A percentile compares a stretch with the other conserved stretches of the same genome.
These are phyloP conservation scores for Jaenimonas drosophilae DNA, from an alignment of 208 protist species.

Conservation along the genomic window DNA sequence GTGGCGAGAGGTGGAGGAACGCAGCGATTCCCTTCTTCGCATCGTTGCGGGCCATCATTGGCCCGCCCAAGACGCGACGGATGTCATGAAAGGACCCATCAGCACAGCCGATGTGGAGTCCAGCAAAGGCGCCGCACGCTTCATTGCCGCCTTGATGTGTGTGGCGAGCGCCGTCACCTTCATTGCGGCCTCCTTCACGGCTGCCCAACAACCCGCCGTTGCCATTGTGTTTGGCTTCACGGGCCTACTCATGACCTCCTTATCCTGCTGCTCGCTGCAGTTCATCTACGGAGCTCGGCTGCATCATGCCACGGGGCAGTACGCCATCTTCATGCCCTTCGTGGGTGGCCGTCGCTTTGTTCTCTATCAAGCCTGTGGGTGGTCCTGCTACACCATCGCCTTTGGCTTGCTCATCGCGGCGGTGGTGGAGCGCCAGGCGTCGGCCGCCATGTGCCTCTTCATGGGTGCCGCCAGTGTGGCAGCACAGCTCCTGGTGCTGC, in stretches of 20 bases:
- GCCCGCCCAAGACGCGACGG: no score
- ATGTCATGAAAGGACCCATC: no score
- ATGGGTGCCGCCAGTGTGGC: constrained; percentile 28
- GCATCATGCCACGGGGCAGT: constrained; percentile 27
- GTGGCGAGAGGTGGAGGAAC: no score
- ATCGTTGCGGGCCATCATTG: no score
- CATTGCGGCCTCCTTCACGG: constrained; percentile 27
- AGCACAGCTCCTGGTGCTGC: constrained; percentile 31
- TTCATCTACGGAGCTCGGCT: constrained; percentile 44
- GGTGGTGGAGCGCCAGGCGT: constrained; percentile 25
- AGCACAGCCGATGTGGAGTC: constrained; percentile 7
- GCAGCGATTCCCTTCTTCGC: no score
- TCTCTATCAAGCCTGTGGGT: constrained; percentile 35
- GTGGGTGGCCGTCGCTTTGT: constrained; percentile 46
- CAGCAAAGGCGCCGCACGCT: constrained; percentile 27
- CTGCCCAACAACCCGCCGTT: constrained; percentile 28
- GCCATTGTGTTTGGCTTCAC: constrained; percentile 48
- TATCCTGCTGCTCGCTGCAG: constrained; percentile 55
- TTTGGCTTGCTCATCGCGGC: constrained; percentile 24
- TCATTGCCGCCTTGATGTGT: constrained; percentile 38
- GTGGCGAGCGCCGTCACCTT: constrained; percentile 26
- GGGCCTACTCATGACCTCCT: constrained; percentile 22
- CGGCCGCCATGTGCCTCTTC: constrained; percentile 18
- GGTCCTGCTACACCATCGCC: constrained; percentile 38
- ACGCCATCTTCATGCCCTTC: constrained; percentile 71